phyloP scores from a whole-genome alignment of 164 flowering plant species.

The Berberis vulgaris region DNA sequence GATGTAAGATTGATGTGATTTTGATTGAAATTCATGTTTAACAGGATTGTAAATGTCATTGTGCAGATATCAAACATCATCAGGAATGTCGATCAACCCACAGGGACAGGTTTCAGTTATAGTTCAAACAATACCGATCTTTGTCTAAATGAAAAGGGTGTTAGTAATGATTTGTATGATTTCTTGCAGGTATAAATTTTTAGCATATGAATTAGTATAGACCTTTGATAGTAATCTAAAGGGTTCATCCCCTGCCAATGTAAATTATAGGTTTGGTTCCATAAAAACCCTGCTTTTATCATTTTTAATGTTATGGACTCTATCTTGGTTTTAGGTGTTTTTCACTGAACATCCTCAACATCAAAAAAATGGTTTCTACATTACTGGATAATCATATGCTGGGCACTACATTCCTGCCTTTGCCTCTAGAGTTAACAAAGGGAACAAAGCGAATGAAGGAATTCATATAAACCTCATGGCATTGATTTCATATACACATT shows the following conservation, averaged over 20 bases:
- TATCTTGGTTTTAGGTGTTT: constrained; percentile 38
- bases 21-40: too few species aligned
- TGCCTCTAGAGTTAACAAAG: constrained; percentile 58
- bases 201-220: too few species aligned
- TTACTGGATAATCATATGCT: constrained; percentile 92
- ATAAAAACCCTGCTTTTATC: too few species aligned
- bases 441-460: constrained; percentile 72
- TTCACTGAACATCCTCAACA: constrained; percentile 55
- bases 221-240: too few species aligned
- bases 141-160: constrained; percentile 59
- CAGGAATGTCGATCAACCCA: constrained; percentile 66
- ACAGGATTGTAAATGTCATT: background rate
- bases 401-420: constrained; percentile 91
- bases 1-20: too few species aligned
- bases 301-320: background rate
- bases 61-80: constrained; percentile 61
- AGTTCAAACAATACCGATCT: constrained; percentile 44
- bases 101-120: constrained; percentile 85
- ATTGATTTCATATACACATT: background rate
- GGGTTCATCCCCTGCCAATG: too few species aligned
- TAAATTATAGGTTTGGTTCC: too few species aligned
- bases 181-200: constrained; percentile 49
- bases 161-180: constrained; percentile 70
- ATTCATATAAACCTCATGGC: constrained; percentile 71
- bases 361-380: constrained; percentile 58